Base-by-base conservation (phyloP, 73 alveolate species). In the Stentor coeruleus region DNA sequence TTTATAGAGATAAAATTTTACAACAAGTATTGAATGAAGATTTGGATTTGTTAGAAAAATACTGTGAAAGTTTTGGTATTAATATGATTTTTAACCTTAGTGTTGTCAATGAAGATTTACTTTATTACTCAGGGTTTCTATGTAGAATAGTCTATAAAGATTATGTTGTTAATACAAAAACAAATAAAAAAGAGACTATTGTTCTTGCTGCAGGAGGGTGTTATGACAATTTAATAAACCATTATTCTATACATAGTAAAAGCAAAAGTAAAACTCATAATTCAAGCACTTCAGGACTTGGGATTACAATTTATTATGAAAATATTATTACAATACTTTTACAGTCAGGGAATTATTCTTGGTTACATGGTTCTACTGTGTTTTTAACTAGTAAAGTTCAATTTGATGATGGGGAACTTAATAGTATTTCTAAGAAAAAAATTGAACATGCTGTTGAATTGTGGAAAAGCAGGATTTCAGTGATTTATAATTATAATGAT, bases 181-280 rank as follows among this genome's bases (percentile, higher is more conserved):
- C n/a, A 20, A 66, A 11, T 20, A 0, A 20, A 75, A 40, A 75
- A n/a, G 83, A 75, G 2, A 30, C n/a, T 6, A 36, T 75, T 26
- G 33, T 75, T 37, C 26, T 75, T 39, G 83, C 72, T 26, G 15
- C 77, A 0, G 83, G 83, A 26, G 83, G 83, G 38, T n/a, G 83
- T 1, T 75, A 75, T 75, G 83, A 75, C 38, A 40, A 75, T 75
- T 35, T 75, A 20, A 31, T 75, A 6, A 15, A 75, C 26, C 72
- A 75, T 37, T 39, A 39, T 35, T 14, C 59, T 14, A 26, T 26
- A 1, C 83, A 31, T 20, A n/a, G 15, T 14, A 39, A 75, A 3
- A 2, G 1, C 66, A 39, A 75, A 0, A 0, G n/a, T 20, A n/a
- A n/a, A n/a, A 26, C 37, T 1, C 20, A 75, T n/a, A 20, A 31